Evolutionary conservation across 2,329 filamentous ascomycete species (phyloP), one percentile per base, ranked within the genome.

Genomic region (Phaeomoniella chlamydospora): DNA sequence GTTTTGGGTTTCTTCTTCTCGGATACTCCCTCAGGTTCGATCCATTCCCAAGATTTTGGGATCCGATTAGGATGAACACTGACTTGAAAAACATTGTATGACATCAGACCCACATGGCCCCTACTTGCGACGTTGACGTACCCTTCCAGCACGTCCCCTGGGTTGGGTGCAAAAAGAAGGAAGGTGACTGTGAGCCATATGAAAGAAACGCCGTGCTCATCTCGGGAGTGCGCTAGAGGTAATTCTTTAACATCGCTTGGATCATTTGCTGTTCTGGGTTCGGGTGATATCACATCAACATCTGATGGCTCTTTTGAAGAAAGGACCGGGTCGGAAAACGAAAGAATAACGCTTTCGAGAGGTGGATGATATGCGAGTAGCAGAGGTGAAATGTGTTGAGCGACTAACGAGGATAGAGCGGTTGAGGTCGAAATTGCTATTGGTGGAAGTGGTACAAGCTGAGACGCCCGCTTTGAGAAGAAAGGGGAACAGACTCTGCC

Each of bases 31-130:
- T 58, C 60, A 5, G 74, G 67, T 9, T 76, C 72, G 12, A 84
- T 68, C 80, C 85, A 96, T 41, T 65, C 74, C 90, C 88, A 98
- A 15, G 72, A 70, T 11, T 62, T 57, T 0, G 90, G 90, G 12
- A 98, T 64, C 22, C 83, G 69, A 41, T 72, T 73, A 15, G 78
- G 69, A 48, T 88, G 80, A 40, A 98, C 82, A 31, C 80, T 84
- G 1, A 88, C 83, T 46, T 90, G 93, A 67, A 96, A 96, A 45
- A 85, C 74, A 55, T 88, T 88, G 60, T 85, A 87, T 55, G 85
- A 90, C 9, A 92, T 75, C 2, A 94, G 72, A 14, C 88, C 87
- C 4, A 98, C 69, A 51, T 94, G 85, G 4, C 84, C 85, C 47
- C 90, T 83, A 33, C 80, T 88, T 53, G 93, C 84, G 18, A 94